phyloP scores from a whole-genome alignment of 805 yeast genomes.

The Zygosaccharomyces bailii region DNA sequence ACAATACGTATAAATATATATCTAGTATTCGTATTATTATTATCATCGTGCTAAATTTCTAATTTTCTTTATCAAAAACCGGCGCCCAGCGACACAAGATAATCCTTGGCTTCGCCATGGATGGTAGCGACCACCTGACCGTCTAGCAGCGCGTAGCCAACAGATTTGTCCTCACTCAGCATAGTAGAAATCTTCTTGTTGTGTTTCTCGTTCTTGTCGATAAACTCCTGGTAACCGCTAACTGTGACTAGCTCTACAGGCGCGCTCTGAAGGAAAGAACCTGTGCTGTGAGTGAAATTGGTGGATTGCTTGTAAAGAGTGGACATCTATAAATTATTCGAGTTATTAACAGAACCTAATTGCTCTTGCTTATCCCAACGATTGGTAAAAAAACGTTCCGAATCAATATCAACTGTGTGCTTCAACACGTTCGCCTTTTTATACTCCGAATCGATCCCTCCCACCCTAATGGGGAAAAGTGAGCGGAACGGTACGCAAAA shows the following conservation, averaged over 20 bases:
- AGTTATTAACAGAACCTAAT: neutral
- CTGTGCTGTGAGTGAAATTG: constrained; percentile 31
- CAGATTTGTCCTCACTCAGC: constrained; percentile 35
- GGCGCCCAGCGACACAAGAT: constrained; percentile 25
- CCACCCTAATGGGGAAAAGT: constrained; percentile 2
- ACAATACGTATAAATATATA: constrained; percentile 1
- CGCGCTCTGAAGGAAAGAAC: constrained; percentile 32
- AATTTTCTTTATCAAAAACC: constrained; percentile 3
- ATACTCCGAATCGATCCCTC: constrained; percentile 7
- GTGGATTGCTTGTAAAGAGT: constrained; percentile 26
- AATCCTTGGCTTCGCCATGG: constrained; percentile 38
- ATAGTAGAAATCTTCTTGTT: constrained; percentile 36
- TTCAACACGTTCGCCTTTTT: constrained; percentile 2
- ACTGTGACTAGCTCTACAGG: constrained; percentile 42
- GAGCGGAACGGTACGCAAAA: constrained; percentile 1
- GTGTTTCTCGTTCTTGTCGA: constrained; percentile 34
- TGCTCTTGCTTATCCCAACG: too few relatives aligned
- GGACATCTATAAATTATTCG: constrained; percentile 2
- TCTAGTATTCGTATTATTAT: neutral
- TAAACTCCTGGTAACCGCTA: constrained; percentile 40
- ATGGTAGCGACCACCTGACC: constrained; percentile 40
- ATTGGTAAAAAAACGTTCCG: too few relatives aligned
- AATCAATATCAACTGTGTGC: too few relatives aligned
- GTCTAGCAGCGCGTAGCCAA: constrained; percentile 37
- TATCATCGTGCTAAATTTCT: neutral